Conservation (phyloP, 2,329 filamentous ascomycete species). For the Claviceps spartinae region DNA sequence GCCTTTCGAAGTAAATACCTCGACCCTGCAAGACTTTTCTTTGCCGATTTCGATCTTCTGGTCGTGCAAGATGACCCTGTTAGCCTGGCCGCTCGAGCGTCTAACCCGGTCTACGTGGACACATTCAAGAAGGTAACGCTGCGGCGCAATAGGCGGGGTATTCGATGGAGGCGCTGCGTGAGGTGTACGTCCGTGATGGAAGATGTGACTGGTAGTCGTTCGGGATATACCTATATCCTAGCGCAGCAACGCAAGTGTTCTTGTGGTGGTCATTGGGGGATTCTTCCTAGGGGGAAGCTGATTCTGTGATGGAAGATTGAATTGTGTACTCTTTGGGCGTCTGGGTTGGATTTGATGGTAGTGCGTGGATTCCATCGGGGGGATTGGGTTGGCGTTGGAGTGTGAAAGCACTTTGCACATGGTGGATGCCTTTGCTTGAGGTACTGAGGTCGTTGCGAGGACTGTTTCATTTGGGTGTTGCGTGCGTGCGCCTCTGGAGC, state of each 20-base stretch:
- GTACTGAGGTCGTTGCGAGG: no score
- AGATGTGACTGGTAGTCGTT: conserved; percentile 33
- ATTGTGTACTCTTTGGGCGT: no score
- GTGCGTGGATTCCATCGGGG: background rate
- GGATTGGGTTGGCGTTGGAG: background rate
- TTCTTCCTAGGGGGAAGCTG: conserved; percentile 24
- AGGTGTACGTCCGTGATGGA: conserved; percentile 55
- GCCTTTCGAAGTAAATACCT: conserved; percentile 40
- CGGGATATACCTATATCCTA: conserved; percentile 40
- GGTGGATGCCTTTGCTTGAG: no score
- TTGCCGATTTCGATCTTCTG: conserved; percentile 57
- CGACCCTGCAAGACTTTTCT: conserved; percentile 56
- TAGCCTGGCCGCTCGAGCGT: conserved; percentile 27
- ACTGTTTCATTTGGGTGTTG: no score
- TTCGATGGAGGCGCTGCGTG: conserved; percentile 28
- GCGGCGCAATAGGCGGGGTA: conserved; percentile 11
- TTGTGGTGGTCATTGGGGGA: conserved; percentile 40
- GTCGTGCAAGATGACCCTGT: conserved; percentile 47
- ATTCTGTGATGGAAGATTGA: conserved; percentile 6
- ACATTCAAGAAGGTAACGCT: conserved; percentile 48
- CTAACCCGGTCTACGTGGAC: conserved; percentile 31
- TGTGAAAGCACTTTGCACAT: background rate
- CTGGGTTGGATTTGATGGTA: no score
- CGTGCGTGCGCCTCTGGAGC: no score
- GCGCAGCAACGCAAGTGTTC: conserved; percentile 41